phyloP scores from a whole-genome alignment of 208 protist genomes.

The Crithidia thermophila region DNA sequence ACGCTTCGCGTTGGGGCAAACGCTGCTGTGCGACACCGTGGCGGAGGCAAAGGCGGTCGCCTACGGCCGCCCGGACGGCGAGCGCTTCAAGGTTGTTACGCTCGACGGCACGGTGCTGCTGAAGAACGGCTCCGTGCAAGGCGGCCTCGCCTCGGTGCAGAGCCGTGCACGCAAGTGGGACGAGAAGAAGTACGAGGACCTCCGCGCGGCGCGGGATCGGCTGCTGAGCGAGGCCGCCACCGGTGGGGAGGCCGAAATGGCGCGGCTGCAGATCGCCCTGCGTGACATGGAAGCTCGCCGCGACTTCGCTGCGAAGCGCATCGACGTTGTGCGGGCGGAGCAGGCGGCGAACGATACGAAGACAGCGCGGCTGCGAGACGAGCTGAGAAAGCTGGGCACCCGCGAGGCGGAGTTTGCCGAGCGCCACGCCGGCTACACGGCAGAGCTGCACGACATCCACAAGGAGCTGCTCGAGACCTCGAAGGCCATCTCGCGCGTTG shows the following conservation, averaged over 20 bases:
- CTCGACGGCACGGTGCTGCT: constrained; percentile 95
- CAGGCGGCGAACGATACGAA: constrained; percentile 44
- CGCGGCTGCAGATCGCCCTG: constrained; percentile 64
- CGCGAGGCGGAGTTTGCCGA: constrained; percentile 16
- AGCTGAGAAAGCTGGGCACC: constrained; percentile 28
- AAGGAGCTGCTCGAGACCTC: constrained; percentile 55
- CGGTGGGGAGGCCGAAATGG: constrained; percentile 75
- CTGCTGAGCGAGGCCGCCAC: constrained; percentile 66
- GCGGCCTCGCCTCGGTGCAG: constrained; percentile 88
- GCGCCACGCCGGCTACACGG: constrained; percentile 25
- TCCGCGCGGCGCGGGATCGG: constrained; percentile 69
- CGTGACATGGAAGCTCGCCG: constrained; percentile 73
- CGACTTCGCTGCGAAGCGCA: constrained; percentile 52
- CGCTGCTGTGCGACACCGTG: constrained; percentile 95
- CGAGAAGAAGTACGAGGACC: constrained; percentile 87
- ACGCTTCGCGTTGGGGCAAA: constrained; percentile 95
- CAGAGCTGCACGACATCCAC: constrained; percentile 44
- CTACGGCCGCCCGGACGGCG: constrained; percentile 57
- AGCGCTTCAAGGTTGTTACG: constrained; percentile 95
- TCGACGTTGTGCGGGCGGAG: constrained; percentile 49
- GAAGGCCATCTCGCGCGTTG: constrained; percentile 63
- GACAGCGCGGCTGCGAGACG: constrained; percentile 32
- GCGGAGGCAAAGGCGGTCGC: constrained; percentile 90
- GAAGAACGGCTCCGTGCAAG: constrained; percentile 96
- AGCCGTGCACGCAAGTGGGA: constrained; percentile 93